Evolutionary conservation across 495 filamentous ascomycete genomes (phyloP), one percentile per base, ranked within the genome.

Genomic region (Aspergillus heteromorphus): DNA sequence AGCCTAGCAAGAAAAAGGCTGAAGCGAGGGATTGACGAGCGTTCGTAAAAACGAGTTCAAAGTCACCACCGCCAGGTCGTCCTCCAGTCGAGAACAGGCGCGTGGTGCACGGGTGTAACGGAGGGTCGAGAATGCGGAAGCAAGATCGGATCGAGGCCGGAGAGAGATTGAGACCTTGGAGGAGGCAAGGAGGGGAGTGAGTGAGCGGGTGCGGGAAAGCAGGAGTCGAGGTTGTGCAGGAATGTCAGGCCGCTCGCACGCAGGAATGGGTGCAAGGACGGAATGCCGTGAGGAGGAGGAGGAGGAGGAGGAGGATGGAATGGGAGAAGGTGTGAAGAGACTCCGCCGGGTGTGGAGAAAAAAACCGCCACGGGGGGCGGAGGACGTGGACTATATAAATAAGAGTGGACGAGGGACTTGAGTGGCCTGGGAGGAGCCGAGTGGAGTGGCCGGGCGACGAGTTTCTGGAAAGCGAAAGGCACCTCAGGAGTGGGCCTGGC

Each of bases 331-430:
- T 27, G 38, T 40, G 25, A 40, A 56, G 17, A 10, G 48, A 49
- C 48, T 59, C 56, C 54, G 48, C 55, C 29, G 40, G 40, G 40
- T 62, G 62, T 66, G 63, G 63, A 66, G 61, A 61, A 58, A 57
- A 48, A 52, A 57, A 57, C 61, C 55, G 66, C 63, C 62, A 71
- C 68, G 63, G 64, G 63, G 64, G 60, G 58, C 49, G 51, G 58
- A 51, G 47, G 54, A 27, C 19, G 49, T 27, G 52, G 7, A 42
- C 48, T 45, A 58, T 67, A 67, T 65, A 64, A 65, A 62, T 64
- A 60, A 52, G 59, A 57, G 30, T 34, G 30, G 9, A 13, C 30
- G n/a, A n/a, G n/a, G 9, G 30, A 34, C 30, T 34, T 34, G 30
- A 34, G 30, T n/a, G n/a, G n/a, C n/a, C n/a, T n/a, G 30, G 14